Conservation (phyloP, 2,329 filamentous ascomycete genomes). For the Penicillium crustosum region DNA sequence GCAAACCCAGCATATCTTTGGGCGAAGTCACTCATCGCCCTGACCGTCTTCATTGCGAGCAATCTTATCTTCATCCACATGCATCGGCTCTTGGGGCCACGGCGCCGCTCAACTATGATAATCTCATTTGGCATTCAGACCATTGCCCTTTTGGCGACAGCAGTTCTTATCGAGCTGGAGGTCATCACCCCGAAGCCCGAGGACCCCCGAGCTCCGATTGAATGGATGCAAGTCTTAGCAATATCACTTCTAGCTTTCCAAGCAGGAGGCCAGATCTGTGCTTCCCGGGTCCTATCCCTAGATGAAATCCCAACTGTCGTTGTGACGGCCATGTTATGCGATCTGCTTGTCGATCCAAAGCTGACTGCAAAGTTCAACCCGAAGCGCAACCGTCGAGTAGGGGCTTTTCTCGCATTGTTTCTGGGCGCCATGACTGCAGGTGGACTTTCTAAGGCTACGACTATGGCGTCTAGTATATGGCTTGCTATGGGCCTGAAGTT, state of each 20-base stretch:
- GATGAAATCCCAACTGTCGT: constrained; percentile 47
- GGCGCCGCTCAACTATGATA: constrained; percentile 41
- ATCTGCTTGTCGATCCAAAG: constrained; percentile 39
- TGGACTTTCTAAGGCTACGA: constrained; percentile 37
- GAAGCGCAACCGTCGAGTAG: constrained; percentile 37
- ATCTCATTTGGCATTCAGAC: constrained; percentile 44
- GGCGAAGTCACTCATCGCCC: constrained; percentile 45
- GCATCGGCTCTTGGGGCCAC: constrained; percentile 33
- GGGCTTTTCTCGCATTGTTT: constrained; percentile 41
- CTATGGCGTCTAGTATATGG: constrained; percentile 43
- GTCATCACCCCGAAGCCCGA: constrained; percentile 34
- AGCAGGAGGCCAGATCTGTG: constrained; percentile 42
- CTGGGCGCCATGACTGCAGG: constrained; percentile 44
- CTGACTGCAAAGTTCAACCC: constrained; percentile 28
- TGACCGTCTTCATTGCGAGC: constrained; percentile 40
- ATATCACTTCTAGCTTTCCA: constrained; percentile 44
- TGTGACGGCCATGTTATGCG: constrained; percentile 42
- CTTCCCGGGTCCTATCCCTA: constrained; percentile 38
- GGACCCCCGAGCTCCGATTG: constrained; percentile 31
- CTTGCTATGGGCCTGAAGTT: constrained; percentile 41
- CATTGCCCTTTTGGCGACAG: constrained; percentile 34
- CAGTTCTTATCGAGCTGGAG: constrained; percentile 36
- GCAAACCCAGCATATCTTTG: constrained; percentile 41
- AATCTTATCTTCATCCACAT: constrained; percentile 42
- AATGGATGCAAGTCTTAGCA: constrained; percentile 41